Base-by-base conservation (phyloP, 2,329 filamentous ascomycete species). In the Cladobotryum mycophilum region DNA sequence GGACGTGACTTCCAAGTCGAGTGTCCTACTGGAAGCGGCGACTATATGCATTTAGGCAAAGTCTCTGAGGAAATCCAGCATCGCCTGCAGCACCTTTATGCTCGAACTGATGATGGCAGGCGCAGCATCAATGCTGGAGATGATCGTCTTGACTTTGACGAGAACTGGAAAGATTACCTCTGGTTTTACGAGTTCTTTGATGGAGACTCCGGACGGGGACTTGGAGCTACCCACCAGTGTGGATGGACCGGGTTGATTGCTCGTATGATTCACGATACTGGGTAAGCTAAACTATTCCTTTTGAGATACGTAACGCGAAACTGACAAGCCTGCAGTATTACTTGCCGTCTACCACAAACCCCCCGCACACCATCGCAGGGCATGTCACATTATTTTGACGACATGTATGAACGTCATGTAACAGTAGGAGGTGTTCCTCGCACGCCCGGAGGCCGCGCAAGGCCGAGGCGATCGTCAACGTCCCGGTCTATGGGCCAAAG, bases 131-230 rank as follows among this genome's bases (percentile, higher is more conserved):
- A 97, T 62, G 85, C 81, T 50, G 86, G 88, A 15, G 89, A 87
- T 59, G 85, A 96, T 60, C 79, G 85, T 58, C 82, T 96, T 33
- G 90, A 97, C 70, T 96, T 88, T 63, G 90, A 97, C 64, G 85
- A 88, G 20, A 76, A 96, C 68, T 97, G 92, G 92, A 92, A 86
- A 67, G 91, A 71, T 48, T 63, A 68, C 44, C 76, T 97, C 61
- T 96, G 89, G 88, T 97, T 95, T 77, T 87, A 95, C 65, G 92
- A 97, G 67, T 97, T 95, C 76, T 97, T 97, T 65, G 92, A 97
- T 64, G 92, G 90, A 37, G 91, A 97, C 66, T 85, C 78, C 46
- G 92, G 92, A 13, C 86, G 90, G 58, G 92, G 93, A 14, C 79
- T 97, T 1, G 92, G 92, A 51, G 89, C 92, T 36, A 92, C 85